Conservation (phyloP, 2,329 filamentous ascomycete species). For the Fusarium sp. region DNA sequence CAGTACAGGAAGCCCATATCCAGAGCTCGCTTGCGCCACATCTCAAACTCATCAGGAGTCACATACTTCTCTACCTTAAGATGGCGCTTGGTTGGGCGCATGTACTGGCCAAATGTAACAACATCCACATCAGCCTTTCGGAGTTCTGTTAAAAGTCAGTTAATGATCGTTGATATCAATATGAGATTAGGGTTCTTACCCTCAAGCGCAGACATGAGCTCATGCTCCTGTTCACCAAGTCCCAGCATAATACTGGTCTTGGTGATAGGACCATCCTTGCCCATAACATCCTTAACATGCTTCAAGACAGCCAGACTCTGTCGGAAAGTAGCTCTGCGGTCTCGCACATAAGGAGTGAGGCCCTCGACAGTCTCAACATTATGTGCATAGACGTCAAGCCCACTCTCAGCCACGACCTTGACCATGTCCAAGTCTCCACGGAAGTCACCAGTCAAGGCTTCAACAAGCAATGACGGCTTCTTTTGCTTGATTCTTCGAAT, state of each 20-base stretch:
- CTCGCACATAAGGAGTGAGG: conserved; percentile 89
- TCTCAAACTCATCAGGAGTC: conserved; percentile 89
- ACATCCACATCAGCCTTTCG: conserved; percentile 88
- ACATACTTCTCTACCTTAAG: conserved; percentile 98
- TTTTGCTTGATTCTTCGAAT: conserved; percentile 93
- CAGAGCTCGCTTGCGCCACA: conserved; percentile 89
- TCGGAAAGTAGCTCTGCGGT: conserved; percentile 88
- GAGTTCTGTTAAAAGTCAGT: conserved; percentile 68
- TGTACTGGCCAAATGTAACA: conserved; percentile 99
- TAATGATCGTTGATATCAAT: not conserved
- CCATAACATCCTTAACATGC: conserved; percentile 81
- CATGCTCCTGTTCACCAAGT: conserved; percentile 89
- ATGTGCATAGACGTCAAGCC: conserved; percentile 95
- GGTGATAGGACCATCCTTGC: conserved; percentile 83
- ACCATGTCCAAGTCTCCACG: conserved; percentile 89
- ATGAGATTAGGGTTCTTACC: conserved; percentile 59
- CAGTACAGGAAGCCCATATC: conserved; percentile 98
- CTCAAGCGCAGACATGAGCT: conserved; percentile 82
- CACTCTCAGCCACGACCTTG: conserved; percentile 83
- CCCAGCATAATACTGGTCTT: conserved; percentile 99
- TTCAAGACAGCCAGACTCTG: conserved; percentile 85
- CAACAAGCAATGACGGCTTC: conserved; percentile 80
- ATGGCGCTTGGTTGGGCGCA: conserved; percentile 97
- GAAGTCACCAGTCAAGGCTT: conserved; percentile 90
- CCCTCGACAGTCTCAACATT: conserved; percentile 96